Percentiles rank a stretch among this genome's conserved stretches.
Evolutionary conservation across 2,329 filamentous ascomycete species (phyloP).

Genomic region (Beauveria sp.): DNA sequence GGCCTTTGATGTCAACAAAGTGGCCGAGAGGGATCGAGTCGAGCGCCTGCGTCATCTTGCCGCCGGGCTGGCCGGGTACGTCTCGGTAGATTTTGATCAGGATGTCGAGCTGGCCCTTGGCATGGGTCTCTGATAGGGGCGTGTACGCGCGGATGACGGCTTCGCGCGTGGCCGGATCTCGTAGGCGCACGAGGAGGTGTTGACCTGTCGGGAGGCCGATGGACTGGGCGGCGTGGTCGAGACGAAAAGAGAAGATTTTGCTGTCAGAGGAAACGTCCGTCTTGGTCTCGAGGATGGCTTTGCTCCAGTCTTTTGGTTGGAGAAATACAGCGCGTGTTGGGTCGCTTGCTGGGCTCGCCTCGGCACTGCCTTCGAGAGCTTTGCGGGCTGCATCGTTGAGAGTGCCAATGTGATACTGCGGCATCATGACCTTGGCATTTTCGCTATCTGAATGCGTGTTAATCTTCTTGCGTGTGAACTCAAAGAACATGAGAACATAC

Average conservation of each 20-base stretch:
- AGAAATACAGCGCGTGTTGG: conserved; percentile 57
- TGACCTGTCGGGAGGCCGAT: conserved; percentile 78
- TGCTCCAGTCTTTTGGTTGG: conserved; percentile 64
- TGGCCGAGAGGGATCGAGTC: conserved; percentile 66
- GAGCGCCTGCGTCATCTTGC: conserved; percentile 75
- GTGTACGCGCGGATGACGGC: conserved; percentile 82
- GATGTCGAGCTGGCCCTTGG: conserved; percentile 61
- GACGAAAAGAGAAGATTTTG: conserved; percentile 70
- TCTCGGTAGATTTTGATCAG: conserved; percentile 78
- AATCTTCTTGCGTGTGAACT: not conserved
- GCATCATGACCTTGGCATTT: conserved; percentile 88
- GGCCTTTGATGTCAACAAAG: conserved; percentile 77
- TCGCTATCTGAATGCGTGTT: conserved; percentile 60
- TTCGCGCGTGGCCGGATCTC: conserved; percentile 62
- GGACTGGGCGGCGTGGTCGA: conserved; percentile 62
- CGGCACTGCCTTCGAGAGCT: conserved; percentile 40
- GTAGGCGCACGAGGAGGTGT: conserved; percentile 76
- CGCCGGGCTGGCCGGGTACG: conserved; percentile 49
- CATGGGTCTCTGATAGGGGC: conserved; percentile 59
- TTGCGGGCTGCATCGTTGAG: conserved; percentile 53
- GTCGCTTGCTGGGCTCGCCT: conserved; percentile 26
- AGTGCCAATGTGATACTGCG: conserved; percentile 73
- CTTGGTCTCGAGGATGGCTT: conserved; percentile 61
- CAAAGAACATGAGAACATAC: conserved; percentile 42
- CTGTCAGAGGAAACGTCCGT: conserved; percentile 68